A percentile compares a stretch with the other conserved stretches of the same genome.
These are phyloP conservation scores for Verticillium klebahnii DNA, from an alignment of 2,329 filamentous ascomycete genomes.

Conservation along the genomic window DNA sequence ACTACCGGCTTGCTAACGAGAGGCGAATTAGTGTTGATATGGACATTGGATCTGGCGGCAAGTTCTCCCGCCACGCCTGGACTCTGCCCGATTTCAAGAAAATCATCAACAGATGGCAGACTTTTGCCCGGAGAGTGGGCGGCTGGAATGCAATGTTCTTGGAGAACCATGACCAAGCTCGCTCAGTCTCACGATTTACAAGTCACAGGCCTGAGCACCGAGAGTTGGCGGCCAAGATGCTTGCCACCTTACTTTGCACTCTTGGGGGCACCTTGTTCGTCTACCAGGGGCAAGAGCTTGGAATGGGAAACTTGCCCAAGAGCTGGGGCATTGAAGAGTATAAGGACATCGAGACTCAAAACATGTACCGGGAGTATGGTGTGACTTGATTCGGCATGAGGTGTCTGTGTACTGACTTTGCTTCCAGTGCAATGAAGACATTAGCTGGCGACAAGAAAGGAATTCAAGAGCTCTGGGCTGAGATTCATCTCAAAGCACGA, in stretches of 20 bases:
- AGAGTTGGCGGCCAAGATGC: conserved; percentile 49
- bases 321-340: conserved; percentile 43
- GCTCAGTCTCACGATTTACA: conserved; percentile 44
- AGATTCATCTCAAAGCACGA: neutral
- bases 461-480: neutral
- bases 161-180: conserved; percentile 60
- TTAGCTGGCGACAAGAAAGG: neutral
- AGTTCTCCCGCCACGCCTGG: conserved; percentile 20
- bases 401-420: neutral
- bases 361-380: neutral
- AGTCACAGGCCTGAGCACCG: conserved; percentile 35
- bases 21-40: conserved; percentile 58
- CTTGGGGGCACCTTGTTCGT: conserved; percentile 52
- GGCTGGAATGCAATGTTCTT: conserved; percentile 57
- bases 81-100: conserved; percentile 41
- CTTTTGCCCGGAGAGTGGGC: conserved; percentile 37
- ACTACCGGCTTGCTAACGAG: conserved; percentile 44
- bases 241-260: conserved; percentile 48
- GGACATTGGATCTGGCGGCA: conserved; percentile 37
- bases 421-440: neutral
- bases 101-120: conserved; percentile 40
- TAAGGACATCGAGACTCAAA: conserved; percentile 17
- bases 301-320: conserved; percentile 49
- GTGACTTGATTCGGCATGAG: neutral
- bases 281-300: conserved; percentile 58